A percentile compares a stretch with the other conserved stretches of the same genome.
Conservation (phyloP, 768 basidiomycete genomes). For the Dentipellis fragilis region DNA sequence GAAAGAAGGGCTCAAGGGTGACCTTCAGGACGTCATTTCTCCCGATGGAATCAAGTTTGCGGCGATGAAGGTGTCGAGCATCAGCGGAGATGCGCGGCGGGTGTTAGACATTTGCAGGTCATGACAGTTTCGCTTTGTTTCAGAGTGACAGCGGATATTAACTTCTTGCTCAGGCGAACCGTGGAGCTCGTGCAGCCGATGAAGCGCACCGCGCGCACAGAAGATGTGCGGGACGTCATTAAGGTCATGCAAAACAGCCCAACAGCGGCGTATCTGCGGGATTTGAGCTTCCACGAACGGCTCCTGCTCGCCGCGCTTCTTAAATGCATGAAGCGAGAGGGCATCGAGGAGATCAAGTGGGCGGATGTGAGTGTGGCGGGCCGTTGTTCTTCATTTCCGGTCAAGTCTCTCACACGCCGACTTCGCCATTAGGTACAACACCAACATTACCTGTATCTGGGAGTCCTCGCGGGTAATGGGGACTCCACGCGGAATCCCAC, state of each 20-base stretch:
- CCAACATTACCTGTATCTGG: conserved; percentile 66
- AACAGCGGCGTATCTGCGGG: conserved; percentile 70
- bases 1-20: conserved; percentile 36
- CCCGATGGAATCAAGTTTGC: conserved; percentile 77
- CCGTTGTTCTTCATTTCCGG: background rate
- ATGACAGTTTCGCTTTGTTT: conserved; percentile 13
- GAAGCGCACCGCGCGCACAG: conserved; percentile 44
- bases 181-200: conserved; percentile 64
- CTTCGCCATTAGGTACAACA: conserved; percentile 43
- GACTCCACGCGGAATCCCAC: conserved; percentile 52
- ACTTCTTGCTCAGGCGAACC: conserved; percentile 43
- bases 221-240: conserved; percentile 72
- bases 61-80: conserved; percentile 64
- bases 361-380: conserved; percentile 43
- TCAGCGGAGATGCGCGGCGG: conserved; percentile 90
- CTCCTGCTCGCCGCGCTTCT: conserved; percentile 79
- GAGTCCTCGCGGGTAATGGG: conserved; percentile 47
- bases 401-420: background rate
- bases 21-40: conserved; percentile 43
- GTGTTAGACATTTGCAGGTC: conserved; percentile 89
- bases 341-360: conserved; percentile 85
- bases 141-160: background rate
- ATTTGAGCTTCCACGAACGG: conserved; percentile 81
- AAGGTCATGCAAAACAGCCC: conserved; percentile 87
- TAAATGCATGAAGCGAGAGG: conserved; percentile 73